These are phyloP conservation scores for Sanghuangporus baumii DNA, from an alignment of 1,284 basidiomycete species.

Conservation along the genomic window DNA sequence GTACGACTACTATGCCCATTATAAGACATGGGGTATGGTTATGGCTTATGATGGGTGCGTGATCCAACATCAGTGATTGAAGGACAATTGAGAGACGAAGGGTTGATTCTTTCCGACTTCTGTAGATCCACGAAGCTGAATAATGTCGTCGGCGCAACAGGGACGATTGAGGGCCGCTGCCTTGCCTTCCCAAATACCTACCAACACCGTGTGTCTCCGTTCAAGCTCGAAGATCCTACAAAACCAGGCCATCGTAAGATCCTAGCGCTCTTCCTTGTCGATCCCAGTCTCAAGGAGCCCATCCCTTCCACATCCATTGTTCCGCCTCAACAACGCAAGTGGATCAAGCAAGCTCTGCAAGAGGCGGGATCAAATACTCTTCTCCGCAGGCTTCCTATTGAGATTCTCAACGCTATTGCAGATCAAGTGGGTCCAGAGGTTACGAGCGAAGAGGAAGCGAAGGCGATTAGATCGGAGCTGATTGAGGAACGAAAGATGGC, in stretches of 20 bases:
- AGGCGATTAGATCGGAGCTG: background rate
- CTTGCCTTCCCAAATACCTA: slow-evolving; percentile 42
- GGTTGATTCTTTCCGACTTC: background rate
- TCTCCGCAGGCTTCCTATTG: background rate
- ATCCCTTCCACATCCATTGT: slow-evolving; percentile 36
- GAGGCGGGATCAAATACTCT: background rate
- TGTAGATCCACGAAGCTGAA: background rate
- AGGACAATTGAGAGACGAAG: background rate
- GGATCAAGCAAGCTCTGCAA: slow-evolving; percentile 33
- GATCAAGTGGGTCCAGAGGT: background rate
- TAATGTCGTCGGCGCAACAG: slow-evolving; percentile 32
- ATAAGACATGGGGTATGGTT: slow-evolving; percentile 1
- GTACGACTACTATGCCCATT: slow-evolving; percentile 23
- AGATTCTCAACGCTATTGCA: background rate
- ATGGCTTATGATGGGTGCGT: background rate
- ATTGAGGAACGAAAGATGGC: background rate
- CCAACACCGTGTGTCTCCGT: slow-evolving; percentile 38
- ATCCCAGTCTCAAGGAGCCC: slow-evolving; percentile 33
- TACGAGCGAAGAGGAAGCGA: slow-evolving; percentile 1
- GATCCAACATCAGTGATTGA: background rate
- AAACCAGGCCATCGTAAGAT: slow-evolving; percentile 45
- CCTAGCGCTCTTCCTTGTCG: slow-evolving; percentile 44
- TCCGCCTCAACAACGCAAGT: slow-evolving; percentile 40
- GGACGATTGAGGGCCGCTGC: slow-evolving; percentile 32
- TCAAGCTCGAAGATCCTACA: slow-evolving; percentile 35